Evolutionary conservation across 2,329 filamentous ascomycete genomes (phyloP).

Genomic region (Dactylellina haptotyla): DNA sequence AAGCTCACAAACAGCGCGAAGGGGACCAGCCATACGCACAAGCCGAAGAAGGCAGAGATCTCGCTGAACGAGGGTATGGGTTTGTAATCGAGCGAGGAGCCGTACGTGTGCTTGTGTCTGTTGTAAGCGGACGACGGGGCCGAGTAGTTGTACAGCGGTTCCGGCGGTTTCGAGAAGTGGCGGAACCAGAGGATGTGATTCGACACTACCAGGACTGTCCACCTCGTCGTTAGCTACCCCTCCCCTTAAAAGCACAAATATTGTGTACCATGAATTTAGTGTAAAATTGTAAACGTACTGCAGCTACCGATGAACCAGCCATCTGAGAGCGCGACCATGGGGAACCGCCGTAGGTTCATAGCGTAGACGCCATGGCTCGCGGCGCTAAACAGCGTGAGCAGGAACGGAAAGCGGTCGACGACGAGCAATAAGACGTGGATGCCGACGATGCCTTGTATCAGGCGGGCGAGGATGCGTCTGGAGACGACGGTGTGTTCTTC

Average conservation of each 20-base stretch:
- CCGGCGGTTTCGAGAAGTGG: constrained; percentile 78
- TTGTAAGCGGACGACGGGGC: constrained; percentile 71
- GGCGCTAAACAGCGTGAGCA: constrained; percentile 78
- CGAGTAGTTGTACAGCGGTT: constrained; percentile 68
- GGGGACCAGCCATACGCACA: constrained; percentile 96
- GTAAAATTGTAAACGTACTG: no score
- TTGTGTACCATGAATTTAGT: constrained; percentile 72
- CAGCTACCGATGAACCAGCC: constrained; percentile 46
- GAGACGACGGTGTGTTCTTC: constrained; percentile 96
- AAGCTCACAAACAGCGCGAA: constrained; percentile 95
- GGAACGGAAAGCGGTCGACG: constrained; percentile 85
- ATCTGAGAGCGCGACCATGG: constrained; percentile 60
- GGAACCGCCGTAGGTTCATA: constrained; percentile 81
- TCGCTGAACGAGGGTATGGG: constrained; percentile 84
- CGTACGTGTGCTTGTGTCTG: constrained; percentile 59
- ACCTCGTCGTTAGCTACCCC: constrained; percentile 16
- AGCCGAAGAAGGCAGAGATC: constrained; percentile 93
- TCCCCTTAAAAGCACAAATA: not conserved
- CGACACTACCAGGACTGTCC: constrained; percentile 78
- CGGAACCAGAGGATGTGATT: constrained; percentile 98
- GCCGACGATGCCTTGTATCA: constrained; percentile 84
- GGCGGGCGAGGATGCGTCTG: constrained; percentile 81
- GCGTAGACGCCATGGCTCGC: constrained; percentile 85
- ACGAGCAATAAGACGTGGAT: constrained; percentile 79
- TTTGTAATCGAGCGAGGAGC: constrained; percentile 62